Conservation (phyloP, 805 yeast genomes). For the Wickerhamomyces bisporus region DNA sequence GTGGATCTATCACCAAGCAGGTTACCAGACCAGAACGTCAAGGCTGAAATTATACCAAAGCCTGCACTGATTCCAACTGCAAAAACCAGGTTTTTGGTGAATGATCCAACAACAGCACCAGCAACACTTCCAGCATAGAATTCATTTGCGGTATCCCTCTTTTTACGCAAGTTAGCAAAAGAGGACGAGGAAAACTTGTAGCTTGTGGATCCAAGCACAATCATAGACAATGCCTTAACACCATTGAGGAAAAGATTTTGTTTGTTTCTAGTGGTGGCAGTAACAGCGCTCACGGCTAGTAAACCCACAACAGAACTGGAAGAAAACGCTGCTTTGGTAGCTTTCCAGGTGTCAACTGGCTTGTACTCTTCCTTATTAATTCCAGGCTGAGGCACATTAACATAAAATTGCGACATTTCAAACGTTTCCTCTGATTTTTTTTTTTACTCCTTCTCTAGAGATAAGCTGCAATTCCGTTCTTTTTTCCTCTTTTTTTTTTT, state of each 20-base stretch:
- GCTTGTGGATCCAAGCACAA: constrained; percentile 48
- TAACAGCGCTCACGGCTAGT: constrained; percentile 30
- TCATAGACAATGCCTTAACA: constrained; percentile 31
- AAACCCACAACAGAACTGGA: constrained; percentile 42
- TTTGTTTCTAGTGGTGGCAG: not conserved
- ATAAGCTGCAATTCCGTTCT: too few species aligned
- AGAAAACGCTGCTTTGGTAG: constrained; percentile 41
- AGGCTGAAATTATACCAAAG: constrained; percentile 39
- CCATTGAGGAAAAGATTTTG: not conserved
- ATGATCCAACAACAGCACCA: constrained; percentile 38
- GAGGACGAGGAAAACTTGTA: constrained; percentile 37
- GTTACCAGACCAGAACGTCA: constrained; percentile 48
- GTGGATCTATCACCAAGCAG: constrained; percentile 28
- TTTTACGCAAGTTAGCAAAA: constrained; percentile 55
- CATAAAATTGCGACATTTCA: constrained; percentile 4
- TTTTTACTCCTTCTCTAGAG: too few species aligned
- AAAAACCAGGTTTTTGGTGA: constrained; percentile 31
- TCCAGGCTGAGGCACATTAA: constrained; percentile 19
- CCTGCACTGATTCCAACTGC: constrained; percentile 43
- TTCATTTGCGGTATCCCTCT: constrained; percentile 57
- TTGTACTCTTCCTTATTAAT: constrained; percentile 36
- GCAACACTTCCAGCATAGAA: constrained; percentile 43
- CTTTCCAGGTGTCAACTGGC: constrained; percentile 52
- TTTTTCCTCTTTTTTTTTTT: not conserved
- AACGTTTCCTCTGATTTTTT: constrained; percentile 2